Conservation (phyloP, 805 yeast species). For the Candida hungchunana region DNA sequence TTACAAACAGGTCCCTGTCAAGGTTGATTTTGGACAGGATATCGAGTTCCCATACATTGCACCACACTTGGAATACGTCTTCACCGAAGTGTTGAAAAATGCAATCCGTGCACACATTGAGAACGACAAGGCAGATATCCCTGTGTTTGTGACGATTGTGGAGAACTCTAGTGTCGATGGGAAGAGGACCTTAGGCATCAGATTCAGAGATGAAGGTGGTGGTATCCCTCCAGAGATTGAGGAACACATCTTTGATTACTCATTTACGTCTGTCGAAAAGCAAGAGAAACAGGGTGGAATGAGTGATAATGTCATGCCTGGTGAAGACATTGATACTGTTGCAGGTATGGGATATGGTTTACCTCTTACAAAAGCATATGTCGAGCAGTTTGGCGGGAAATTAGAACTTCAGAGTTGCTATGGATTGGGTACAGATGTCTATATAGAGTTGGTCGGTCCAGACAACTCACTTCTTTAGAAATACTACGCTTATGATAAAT, state of each 20-base stretch:
- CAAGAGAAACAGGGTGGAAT: conserved; percentile 47
- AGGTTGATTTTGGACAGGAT: conserved; percentile 52
- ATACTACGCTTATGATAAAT: neutral
- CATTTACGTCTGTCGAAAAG: conserved; percentile 72
- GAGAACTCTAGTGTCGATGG: conserved; percentile 24
- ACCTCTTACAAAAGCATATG: conserved; percentile 75
- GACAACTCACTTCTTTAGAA: conserved; percentile 17
- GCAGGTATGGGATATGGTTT: conserved; percentile 98
- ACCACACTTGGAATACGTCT: conserved; percentile 80
- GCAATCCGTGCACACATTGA: conserved; percentile 87
- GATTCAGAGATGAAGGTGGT: conserved; percentile 83
- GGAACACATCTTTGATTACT: conserved; percentile 73
- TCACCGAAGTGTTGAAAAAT: conserved; percentile 84
- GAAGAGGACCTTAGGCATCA: conserved; percentile 47
- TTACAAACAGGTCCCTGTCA: conserved; percentile 63
- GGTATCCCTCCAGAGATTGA: conserved; percentile 74
- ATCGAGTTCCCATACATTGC: conserved; percentile 78
- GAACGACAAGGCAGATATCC: conserved; percentile 35
- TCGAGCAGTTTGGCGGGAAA: conserved; percentile 68
- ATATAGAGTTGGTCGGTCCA: conserved; percentile 42
- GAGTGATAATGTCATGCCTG: conserved; percentile 62
- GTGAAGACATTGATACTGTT: conserved; percentile 59
- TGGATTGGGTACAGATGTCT: conserved; percentile 80
- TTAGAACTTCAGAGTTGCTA: conserved; percentile 64
- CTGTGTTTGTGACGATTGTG: conserved; percentile 46